Percentiles rank a stretch among this genome's conserved stretches.
phyloP scores from a whole-genome alignment of 108 stramenopile genomes.

The Skeletonema tropicum region DNA sequence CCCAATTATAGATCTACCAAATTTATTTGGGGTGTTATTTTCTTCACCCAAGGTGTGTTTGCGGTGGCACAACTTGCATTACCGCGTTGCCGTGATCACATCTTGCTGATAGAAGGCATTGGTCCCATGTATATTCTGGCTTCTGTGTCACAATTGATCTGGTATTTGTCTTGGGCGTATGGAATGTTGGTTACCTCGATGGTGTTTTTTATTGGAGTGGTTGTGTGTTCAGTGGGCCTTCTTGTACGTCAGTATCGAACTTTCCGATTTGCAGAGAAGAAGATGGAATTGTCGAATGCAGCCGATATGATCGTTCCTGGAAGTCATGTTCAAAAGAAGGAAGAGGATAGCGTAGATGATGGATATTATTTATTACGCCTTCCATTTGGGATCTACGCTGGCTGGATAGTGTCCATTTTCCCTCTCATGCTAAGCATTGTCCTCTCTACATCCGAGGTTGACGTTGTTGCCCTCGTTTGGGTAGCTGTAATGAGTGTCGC shows the following conservation, averaged over 20 bases:
- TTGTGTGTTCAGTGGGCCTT: constrained; percentile 15
- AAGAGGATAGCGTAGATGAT: constrained; percentile 7
- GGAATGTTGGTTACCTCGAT: constrained; percentile 31
- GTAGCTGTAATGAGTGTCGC: constrained; percentile 29
- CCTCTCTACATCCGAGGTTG: constrained; percentile 12
- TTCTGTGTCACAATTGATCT: constrained; percentile 26
- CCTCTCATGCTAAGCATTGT: constrained; percentile 42
- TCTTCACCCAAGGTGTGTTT: constrained; percentile 68
- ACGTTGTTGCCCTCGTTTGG: constrained; percentile 20
- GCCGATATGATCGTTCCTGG: background rate
- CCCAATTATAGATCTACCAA: constrained; percentile 66
- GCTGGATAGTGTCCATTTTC: constrained; percentile 36
- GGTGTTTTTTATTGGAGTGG: constrained; percentile 13
- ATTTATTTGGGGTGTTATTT: constrained; percentile 86
- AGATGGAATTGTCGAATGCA: background rate
- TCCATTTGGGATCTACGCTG: constrained; percentile 43
- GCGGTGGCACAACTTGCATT: constrained; percentile 53
- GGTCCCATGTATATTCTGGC: constrained; percentile 10
- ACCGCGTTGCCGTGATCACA: constrained; percentile 21
- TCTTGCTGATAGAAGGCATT: constrained; percentile 29
- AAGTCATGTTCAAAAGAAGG: background rate
- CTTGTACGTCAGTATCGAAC: constrained; percentile 22
- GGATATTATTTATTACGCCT: constrained; percentile 43
- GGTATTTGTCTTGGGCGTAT: constrained; percentile 31
- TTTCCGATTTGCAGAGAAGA: constrained; percentile 6